Base-by-base conservation (phyloP, 2,329 filamentous ascomycete genomes). In the Penicillium hordei region DNA sequence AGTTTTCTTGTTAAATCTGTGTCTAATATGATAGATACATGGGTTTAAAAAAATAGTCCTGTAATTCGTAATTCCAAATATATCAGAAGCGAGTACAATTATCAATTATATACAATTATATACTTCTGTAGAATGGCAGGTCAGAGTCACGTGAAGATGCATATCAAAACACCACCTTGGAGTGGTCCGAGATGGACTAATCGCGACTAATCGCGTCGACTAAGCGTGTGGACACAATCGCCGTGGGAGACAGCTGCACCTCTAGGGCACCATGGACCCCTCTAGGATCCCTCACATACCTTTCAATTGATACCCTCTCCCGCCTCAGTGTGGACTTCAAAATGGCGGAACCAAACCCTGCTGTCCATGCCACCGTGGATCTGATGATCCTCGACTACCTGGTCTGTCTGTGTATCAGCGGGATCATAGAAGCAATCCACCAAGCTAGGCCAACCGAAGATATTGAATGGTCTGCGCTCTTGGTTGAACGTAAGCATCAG, bases 331-430 rank as follows among this genome's bases (percentile, higher is more conserved):
- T 42, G 15, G 25, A 38, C 27, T 17, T 34, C 15, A 36, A 50
- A 50, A 55, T 55, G 52, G 27, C 49, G 43, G 55, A 53, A 12
- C 40, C n/a, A 42, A 21, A 1, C 52, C 54, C 68, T 4, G 69
- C 72, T 23, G 69, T 66, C 5, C 76, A 78, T 40, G 66, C 77
- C 23, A 80, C 83, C 19, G 78, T 83, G 15, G 80, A 86, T 61
- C 66, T 78, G 36, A 78, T 83, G 68, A 83, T 85, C 43, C 71
- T 85, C n/a, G 83, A 86, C 65, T 85, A 83, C 62, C 68, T 85
- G 4, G 65, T 80, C 40, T 80, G 78, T 71, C 75, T 78, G 45
- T 75, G 80, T 8, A 79, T 77, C 42, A 68, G 76, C 21, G 68
- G 71, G 39, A 70, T 81, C 5, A 67, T 84, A 34, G 69, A 72